Evolutionary conservation across 1,139 yeast species (phyloP).

Genomic region (Torulaspora globosa): DNA sequence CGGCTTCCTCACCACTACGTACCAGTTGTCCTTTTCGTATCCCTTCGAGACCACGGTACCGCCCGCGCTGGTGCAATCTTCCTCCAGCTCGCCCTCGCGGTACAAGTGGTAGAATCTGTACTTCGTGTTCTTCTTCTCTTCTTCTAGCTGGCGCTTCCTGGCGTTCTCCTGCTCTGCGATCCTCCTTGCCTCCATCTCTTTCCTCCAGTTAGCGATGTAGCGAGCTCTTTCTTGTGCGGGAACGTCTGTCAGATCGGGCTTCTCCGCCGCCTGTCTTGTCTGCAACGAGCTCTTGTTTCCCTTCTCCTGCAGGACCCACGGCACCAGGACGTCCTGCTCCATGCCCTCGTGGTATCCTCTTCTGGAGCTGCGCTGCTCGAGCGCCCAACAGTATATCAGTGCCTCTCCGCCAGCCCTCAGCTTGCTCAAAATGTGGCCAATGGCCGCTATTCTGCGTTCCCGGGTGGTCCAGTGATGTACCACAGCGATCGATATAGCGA

Average conservation of each 20-base stretch:
- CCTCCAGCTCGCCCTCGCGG: constrained; percentile 72
- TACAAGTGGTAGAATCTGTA: constrained; percentile 88
- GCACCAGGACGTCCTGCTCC: constrained; percentile 90
- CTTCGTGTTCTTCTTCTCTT: constrained; percentile 43
- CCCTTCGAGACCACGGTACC: constrained; percentile 65
- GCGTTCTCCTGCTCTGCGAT: constrained; percentile 12
- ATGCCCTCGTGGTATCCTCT: constrained; percentile 86
- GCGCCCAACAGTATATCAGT: constrained; percentile 90
- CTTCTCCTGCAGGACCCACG: constrained; percentile 67
- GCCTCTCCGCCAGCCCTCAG: constrained; percentile 61
- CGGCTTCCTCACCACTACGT: constrained; percentile 49
- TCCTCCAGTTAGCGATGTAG: constrained; percentile 31
- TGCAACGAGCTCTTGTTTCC: constrained; percentile 12
- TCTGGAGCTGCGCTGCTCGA: constrained; percentile 82
- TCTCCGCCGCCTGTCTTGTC: constrained; percentile 13
- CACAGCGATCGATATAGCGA: constrained; percentile 93
- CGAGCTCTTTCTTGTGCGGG: constrained; percentile 32
- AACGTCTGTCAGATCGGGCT: constrained; percentile 30
- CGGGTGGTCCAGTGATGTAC: constrained; percentile 91
- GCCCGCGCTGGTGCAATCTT: constrained; percentile 66
- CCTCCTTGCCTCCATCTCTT: constrained; percentile 28
- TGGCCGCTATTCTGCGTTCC: constrained; percentile 72
- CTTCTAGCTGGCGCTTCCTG: constrained; percentile 13
- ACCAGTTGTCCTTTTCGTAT: constrained; percentile 94
- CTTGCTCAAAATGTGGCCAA: constrained; percentile 59